Evolutionary conservation across 257 asterid genomes (phyloP).

Genomic region (Marsdenia floribunda): DNA sequence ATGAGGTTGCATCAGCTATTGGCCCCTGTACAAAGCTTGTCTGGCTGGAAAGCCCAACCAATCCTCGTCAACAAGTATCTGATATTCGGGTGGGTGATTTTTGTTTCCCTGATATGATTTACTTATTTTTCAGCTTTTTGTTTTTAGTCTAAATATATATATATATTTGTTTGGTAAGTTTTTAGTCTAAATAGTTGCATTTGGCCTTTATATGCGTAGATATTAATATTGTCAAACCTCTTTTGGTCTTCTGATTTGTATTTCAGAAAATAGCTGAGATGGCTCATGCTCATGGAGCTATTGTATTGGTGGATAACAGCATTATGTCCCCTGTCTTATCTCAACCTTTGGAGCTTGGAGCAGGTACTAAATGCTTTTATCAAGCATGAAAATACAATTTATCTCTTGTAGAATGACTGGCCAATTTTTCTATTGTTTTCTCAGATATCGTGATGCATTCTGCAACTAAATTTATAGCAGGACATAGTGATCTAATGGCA

Average conservation of each 20-base stretch:
- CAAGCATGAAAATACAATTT: neutral
- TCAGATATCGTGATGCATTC: conserved; percentile 94
- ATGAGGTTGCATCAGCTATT: conserved; percentile 66
- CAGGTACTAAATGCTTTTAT: conserved; percentile 40
- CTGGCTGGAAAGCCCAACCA: conserved; percentile 98
- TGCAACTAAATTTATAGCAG: conserved; percentile 87
- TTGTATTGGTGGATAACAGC: conserved; percentile 90
- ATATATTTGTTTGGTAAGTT: no score
- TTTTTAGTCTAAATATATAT: neutral
- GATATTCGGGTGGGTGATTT: conserved; percentile 62
- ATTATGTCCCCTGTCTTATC: conserved; percentile 89
- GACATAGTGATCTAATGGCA: conserved; percentile 87
- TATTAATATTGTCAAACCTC: neutral
- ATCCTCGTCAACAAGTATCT: conserved; percentile 89
- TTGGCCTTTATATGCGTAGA: neutral
- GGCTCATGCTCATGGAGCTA: conserved; percentile 84
- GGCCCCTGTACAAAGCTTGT: conserved; percentile 74
- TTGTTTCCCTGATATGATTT: conserved; percentile 5
- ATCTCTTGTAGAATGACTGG: neutral
- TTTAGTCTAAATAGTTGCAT: neutral
- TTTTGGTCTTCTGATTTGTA: conserved; percentile 8
- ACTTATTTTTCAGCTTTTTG: neutral
- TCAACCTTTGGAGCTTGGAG: conserved; percentile 87
- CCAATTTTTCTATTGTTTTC: conserved; percentile 21
- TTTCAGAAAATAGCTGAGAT: conserved; percentile 72